These are phyloP conservation scores for Citrus unshiu DNA, from an alignment of 345 rosid species.

Conservation along the genomic window DNA sequence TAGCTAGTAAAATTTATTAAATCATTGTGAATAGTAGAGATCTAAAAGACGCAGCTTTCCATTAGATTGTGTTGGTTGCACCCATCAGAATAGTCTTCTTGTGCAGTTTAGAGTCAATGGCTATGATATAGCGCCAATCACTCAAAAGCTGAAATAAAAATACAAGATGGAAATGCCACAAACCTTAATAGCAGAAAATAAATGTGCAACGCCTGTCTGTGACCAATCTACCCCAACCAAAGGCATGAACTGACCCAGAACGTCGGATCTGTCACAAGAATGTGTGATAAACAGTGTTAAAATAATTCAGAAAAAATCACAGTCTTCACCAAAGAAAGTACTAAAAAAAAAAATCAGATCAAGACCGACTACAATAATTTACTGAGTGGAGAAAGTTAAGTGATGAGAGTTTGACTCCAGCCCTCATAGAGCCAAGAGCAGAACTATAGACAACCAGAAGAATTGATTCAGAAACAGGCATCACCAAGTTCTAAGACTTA, in stretches of 20 bases:
- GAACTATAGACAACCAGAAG: background rate
- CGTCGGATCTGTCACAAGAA: constrained; percentile 75
- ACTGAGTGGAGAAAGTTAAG: background rate
- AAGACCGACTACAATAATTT: constrained; percentile 1
- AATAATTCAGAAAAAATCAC: constrained; percentile 7
- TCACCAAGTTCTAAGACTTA: background rate
- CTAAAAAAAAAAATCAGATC: background rate
- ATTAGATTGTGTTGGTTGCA: background rate
- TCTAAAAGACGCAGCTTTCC: background rate
- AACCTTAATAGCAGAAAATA: constrained; percentile 91
- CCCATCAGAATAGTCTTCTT: background rate
- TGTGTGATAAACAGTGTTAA: constrained; percentile 10
- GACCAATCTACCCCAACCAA: constrained; percentile 94
- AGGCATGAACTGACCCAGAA: constrained; percentile 99
- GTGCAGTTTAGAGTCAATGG: background rate
- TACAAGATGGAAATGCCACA: constrained; percentile 21
- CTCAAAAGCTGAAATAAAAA: background rate
- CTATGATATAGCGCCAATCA: background rate
- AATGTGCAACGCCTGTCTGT: constrained; percentile 91
- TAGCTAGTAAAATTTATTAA: background rate
- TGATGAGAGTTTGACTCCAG: constrained; percentile 9
- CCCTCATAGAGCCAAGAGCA: background rate
- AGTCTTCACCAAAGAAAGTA: background rate
- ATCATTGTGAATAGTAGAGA: constrained; percentile 1
- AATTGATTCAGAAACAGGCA: constrained; percentile 1